Base-by-base conservation (phyloP, 225 moss, liverwort and hornwort genomes). In the Pseudisothecium myosuroides region DNA sequence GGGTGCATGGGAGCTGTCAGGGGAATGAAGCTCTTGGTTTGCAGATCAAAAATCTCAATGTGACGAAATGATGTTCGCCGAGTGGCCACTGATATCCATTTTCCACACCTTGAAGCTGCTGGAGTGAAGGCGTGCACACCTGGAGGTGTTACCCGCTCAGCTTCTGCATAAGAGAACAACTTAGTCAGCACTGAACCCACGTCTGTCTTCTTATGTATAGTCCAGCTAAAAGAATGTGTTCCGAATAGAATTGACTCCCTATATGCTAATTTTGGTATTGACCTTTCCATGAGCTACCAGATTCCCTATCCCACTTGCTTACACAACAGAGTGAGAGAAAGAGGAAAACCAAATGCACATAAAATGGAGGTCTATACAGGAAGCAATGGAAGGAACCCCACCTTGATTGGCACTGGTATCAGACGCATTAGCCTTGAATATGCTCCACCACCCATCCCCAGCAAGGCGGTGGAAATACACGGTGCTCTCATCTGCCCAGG, bases 381-480 rank as follows among this genome's bases (percentile, higher is more conserved):
- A 81, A 85, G 73, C n/a, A 50, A 72, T 36, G 27, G 37, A 83
- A 39, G 69, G 43, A 81, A 62, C 18, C 71, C 41, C 59, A 87
- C 95, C 95, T 90, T 91, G 91, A 49, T 89, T 82, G 56, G 88
- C 45, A 66, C 90, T 93, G 37, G 85, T 79, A 17, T 92, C 90
- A 41, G 94, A 91, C 18, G 92, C 86, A 73, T 88, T 91, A 28
- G 92, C 76, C 88, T 91, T 95, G 91, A 94, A 98, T 39, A 98
- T 90, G 89, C 97, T 98, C 96, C 96, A 98, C 98, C 98, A 98
- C 78, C 96, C 95, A 86, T 97, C 97, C 75, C 93, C 94, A 60
- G 93, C 95, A 84, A 89, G 82, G 88, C 96, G 92, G 83, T 98
- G 98, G 90, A 97, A 97, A 87, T 91, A 98, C 62, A 97, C 89